Base-by-base conservation (phyloP, 2,329 filamentous ascomycete genomes). In the Verticillium longisporum region DNA sequence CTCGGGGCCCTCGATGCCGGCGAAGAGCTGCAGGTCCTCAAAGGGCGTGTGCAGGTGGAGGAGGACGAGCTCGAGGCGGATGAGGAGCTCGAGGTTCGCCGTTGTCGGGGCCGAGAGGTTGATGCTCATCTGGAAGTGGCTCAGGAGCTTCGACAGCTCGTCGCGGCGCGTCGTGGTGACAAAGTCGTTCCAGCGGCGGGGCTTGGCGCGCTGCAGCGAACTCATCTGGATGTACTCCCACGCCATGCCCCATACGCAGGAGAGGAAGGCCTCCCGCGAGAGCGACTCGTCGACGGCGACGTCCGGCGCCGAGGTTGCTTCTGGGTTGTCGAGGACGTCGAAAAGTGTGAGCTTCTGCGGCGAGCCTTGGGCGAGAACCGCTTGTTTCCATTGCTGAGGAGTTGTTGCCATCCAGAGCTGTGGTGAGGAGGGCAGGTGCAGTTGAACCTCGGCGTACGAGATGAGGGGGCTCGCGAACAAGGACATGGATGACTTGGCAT, bases 21-120 rank as follows among this genome's bases (percentile, higher is more conserved):
- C 76, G 26, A 78, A 76, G 1, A 75, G 69, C 11, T 79, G 76
- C 0, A 79, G 68, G 5, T 76, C 73, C 33, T 78, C 77, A 0
- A 79, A 70, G 0, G 77, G 76, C 60, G 75, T 73, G 36, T 78
- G 68, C 0, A 79, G 66, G 6, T 76, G 72, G 38, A 78, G 68
- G 0, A 71, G 68, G 3, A 71, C 67, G 2, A 72, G 66, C 53
- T 78, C 72, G 1, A 73, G 67, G 0, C 73, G 61, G 36, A 78
- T 67, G 1, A 66, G 64, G 0, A 73, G 68, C 41, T 75, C 70
- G 6, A 45, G 6, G 0, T 59, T 57, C 59, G 57, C 18, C 18
- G 41, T 18, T 9, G 58, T 55, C 4, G 45, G n/a, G 2, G 41
- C 37, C 6, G 57, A 56, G 9, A 37, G 13, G 54, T 63, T 60